A percentile compares a stretch with the other conserved stretches of the same genome.
Evolutionary conservation across 768 basidiomycete species (phyloP).

Genomic region (Kwoniella mangroviensis): DNA sequence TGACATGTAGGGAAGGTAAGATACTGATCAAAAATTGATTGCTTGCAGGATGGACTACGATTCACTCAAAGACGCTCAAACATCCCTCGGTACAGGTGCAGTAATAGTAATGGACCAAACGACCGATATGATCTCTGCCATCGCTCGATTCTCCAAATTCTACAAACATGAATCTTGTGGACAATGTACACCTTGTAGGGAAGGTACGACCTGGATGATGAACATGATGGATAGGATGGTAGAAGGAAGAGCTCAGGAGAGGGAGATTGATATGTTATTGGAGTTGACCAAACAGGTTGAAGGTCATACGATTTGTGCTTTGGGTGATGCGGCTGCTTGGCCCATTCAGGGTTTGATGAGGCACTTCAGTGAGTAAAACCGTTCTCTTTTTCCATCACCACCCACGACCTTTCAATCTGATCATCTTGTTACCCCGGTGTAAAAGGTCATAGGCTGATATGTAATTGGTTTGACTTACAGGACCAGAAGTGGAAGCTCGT

Average conservation of each 20-base stretch:
- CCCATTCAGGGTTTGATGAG: conserved; percentile 97
- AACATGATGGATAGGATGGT: conserved; percentile 99
- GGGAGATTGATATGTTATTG: conserved; percentile 97
- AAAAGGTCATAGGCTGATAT: too few species aligned
- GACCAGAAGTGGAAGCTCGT: conserved; percentile 85
- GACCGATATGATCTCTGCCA: conserved; percentile 91
- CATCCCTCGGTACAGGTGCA: conserved; percentile 96
- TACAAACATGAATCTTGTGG: conserved; percentile 99
- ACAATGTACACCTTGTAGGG: conserved; percentile 85
- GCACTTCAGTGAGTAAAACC: conserved; percentile 71
- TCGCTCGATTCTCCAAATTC: conserved; percentile 92
- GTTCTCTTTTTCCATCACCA: too few species aligned
- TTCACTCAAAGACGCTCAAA: conserved; percentile 91
- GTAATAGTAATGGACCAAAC: conserved; percentile 99
- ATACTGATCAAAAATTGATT: too few species aligned
- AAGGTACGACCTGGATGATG: conserved; percentile 93
- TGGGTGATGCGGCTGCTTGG: conserved; percentile 98
- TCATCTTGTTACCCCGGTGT: too few species aligned
- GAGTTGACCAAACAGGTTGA: conserved; percentile 97
- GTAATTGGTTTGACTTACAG: conserved; percentile 32
- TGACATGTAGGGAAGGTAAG: too few species aligned
- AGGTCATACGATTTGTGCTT: conserved; percentile 93
- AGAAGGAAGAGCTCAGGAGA: conserved; percentile 82
- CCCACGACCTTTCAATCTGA: too few species aligned
- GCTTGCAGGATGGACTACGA: conserved; percentile 89